Percentiles rank a stretch among this genome's conserved stretches.
phyloP scores from a whole-genome alignment of 768 basidiomycete species.

The Mycena latifolia region DNA sequence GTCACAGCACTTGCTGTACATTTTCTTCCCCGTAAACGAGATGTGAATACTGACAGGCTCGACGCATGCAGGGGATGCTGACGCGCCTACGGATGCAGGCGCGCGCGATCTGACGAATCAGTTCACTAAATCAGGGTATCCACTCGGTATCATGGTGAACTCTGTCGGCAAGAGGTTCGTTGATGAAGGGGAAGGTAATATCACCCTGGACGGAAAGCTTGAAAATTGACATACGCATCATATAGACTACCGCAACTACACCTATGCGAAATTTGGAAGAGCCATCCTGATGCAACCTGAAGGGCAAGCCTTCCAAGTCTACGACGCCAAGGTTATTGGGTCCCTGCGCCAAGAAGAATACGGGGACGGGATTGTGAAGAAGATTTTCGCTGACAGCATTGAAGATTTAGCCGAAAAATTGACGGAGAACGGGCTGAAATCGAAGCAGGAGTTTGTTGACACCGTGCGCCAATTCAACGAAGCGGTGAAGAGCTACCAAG shows the following conservation, averaged over 20 bases:
- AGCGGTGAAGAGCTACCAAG: slow-evolving; percentile 54
- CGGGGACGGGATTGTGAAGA: slow-evolving; percentile 70
- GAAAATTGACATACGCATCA: neutral
- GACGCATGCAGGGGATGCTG: slow-evolving; percentile 69
- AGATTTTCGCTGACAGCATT: slow-evolving; percentile 59
- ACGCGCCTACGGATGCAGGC: slow-evolving; percentile 63
- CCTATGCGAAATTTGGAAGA: slow-evolving; percentile 76
- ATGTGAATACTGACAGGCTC: neutral
- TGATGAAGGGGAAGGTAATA: slow-evolving; percentile 67
- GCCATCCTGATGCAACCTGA: slow-evolving; percentile 70
- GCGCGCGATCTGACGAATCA: slow-evolving; percentile 74
- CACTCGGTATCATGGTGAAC: slow-evolving; percentile 79
- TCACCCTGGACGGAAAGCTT: too few species aligned
- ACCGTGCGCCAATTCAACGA: slow-evolving; percentile 66
- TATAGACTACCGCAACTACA: slow-evolving; percentile 75
- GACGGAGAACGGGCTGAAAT: slow-evolving; percentile 56
- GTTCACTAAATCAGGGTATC: slow-evolving; percentile 81
- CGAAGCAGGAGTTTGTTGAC: slow-evolving; percentile 54
- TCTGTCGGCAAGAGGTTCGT: slow-evolving; percentile 69
- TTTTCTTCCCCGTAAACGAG: neutral
- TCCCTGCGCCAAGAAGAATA: slow-evolving; percentile 75
- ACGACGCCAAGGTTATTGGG: slow-evolving; percentile 60
- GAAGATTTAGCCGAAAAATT: slow-evolving; percentile 66
- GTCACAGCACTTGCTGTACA: slow-evolving; percentile 65
- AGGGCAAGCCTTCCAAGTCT: slow-evolving; percentile 75